Conservation (phyloP, 1,284 basidiomycete genomes). For the Wolfiporia cocos region DNA sequence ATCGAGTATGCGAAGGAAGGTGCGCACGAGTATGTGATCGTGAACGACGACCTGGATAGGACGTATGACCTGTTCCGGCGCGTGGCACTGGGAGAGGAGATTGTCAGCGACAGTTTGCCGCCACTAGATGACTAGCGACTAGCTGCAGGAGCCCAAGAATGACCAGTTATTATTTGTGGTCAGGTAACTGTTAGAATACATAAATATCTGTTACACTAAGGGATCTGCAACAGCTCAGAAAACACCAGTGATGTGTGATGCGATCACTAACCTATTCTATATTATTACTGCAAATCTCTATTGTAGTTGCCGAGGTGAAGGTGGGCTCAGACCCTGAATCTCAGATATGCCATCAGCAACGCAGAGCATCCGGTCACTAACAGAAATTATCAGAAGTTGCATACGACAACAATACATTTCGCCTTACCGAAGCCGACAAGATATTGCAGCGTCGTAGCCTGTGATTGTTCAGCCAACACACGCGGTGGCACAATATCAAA, state of each 20-base stretch:
- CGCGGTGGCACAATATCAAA: not conserved
- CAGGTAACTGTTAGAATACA: not conserved
- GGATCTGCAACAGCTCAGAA: too few species aligned
- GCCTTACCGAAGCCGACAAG: constrained; percentile 74
- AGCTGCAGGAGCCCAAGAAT: too few species aligned
- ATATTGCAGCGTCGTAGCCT: constrained; percentile 82
- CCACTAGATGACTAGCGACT: constrained; percentile 49
- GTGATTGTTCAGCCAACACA: not conserved
- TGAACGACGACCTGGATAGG: constrained; percentile 87
- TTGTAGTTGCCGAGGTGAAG: too few species aligned
- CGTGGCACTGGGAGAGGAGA: constrained; percentile 63
- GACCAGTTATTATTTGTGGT: too few species aligned
- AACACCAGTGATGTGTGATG: too few species aligned
- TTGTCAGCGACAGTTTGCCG: constrained; percentile 51
- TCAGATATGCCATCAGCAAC: constrained; percentile 78
- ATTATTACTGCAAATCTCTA: too few species aligned
- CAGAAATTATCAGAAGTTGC: constrained; percentile 1
- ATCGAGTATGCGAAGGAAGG: constrained; percentile 81
- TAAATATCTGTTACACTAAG: too few species aligned
- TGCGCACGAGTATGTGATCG: constrained; percentile 80
- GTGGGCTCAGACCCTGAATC: constrained; percentile 44
- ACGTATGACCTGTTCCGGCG: constrained; percentile 72
- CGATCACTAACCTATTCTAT: too few species aligned
- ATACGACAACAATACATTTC: constrained; percentile 1
- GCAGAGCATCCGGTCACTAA: constrained; percentile 85